These are phyloP conservation scores for Acidomyces sp. DNA, from an alignment of 495 filamentous ascomycete genomes.

Conservation along the genomic window DNA sequence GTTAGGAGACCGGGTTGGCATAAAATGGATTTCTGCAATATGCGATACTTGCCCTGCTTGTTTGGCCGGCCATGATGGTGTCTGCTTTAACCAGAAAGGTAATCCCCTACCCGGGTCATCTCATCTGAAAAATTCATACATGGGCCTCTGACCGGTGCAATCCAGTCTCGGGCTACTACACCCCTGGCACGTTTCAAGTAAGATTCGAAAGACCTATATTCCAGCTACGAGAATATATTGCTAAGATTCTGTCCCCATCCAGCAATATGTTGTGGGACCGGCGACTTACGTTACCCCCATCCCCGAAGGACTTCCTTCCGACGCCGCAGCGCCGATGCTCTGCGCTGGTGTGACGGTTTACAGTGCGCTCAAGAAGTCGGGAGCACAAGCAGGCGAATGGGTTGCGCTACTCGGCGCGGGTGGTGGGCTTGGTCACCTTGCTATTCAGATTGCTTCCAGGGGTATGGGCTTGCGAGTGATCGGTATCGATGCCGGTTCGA, in stretches of 20 bases:
- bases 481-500: constrained; percentile 53
- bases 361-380: constrained; percentile 38
- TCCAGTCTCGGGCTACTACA: constrained; percentile 31
- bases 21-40: constrained; percentile 37
- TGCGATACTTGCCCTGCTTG: constrained; percentile 43
- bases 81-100: constrained; percentile 46
- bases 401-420: constrained; percentile 44
- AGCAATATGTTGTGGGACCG: constrained; percentile 53
- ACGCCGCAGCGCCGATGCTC: constrained; percentile 46
- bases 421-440: constrained; percentile 35
- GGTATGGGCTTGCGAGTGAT: constrained; percentile 58
- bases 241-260: too few relatives aligned
- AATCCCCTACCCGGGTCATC: too few relatives aligned
- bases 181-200: constrained; percentile 58
- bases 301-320: constrained; percentile 45
- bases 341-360: constrained; percentile 33
- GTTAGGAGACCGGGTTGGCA: constrained; percentile 41
- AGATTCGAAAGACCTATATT: too few relatives aligned
- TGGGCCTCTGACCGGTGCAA: neutral
- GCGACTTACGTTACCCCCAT: constrained; percentile 57
- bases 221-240: too few relatives aligned
- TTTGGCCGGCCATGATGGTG: constrained; percentile 43
- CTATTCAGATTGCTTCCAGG: constrained; percentile 45
- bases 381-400: constrained; percentile 47
- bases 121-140: too few relatives aligned